These are phyloP conservation scores for Ajuga reptans DNA, from an alignment of 305 asterid species.

Conservation along the genomic window DNA sequence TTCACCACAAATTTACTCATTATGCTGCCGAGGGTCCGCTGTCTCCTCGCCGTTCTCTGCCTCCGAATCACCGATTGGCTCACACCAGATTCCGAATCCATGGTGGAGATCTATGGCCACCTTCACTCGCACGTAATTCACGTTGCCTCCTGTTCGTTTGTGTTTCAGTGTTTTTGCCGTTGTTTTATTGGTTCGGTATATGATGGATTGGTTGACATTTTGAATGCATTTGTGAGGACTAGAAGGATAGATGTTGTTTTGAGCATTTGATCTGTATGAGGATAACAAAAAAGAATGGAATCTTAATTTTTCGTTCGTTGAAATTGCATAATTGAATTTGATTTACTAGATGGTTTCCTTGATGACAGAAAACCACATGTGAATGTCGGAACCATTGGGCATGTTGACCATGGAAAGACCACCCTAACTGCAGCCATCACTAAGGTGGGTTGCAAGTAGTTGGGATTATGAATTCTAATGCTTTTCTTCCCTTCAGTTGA, in stretches of 20 bases:
- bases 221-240: not conserved
- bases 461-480: not conserved
- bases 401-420: slow-evolving; percentile 98
- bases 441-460: slow-evolving; percentile 36
- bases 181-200: not conserved
- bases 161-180: not conserved
- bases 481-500: not conserved
- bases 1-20: slow-evolving; percentile 49
- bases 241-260: not conserved
- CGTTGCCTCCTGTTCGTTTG: not conserved
- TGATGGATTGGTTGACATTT: not conserved
- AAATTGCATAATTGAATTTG: not conserved
- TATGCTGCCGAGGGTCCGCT: slow-evolving; percentile 58
- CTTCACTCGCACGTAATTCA: slow-evolving; percentile 74
- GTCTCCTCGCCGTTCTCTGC: slow-evolving; percentile 37
- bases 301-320: not conserved
- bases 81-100: slow-evolving; percentile 43
- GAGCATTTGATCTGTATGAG: slow-evolving; percentile 1
- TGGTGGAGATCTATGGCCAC: slow-evolving; percentile 99
- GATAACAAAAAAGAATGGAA: not conserved
- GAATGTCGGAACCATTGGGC: slow-evolving; percentile 96
- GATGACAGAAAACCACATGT: slow-evolving; percentile 84
- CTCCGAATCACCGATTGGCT: slow-evolving; percentile 36
- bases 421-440: slow-evolving; percentile 96
- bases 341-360: slow-evolving; percentile 4